phyloP scores from a whole-genome alignment of 139 green algal genomes.

The Haematococcus lacustris region DNA sequence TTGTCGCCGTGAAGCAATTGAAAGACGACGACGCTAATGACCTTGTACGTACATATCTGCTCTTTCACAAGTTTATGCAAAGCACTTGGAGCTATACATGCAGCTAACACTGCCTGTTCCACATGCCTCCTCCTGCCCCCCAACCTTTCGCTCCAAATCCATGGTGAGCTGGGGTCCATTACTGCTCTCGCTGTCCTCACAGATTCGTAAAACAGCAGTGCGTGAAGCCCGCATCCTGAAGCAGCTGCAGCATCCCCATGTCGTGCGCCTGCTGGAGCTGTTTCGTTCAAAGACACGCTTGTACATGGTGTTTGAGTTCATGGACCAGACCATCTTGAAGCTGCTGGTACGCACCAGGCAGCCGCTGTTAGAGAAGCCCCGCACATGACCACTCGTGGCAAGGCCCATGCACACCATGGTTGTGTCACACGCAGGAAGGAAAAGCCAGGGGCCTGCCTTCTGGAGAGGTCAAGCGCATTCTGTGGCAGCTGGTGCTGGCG shows the following conservation, averaged over 20 bases:
- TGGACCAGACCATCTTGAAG: conserved; percentile 1
- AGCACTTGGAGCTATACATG: too few species aligned
- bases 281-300: conserved; percentile 1
- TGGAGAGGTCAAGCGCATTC: conserved; percentile 1
- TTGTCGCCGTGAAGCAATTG: conserved; percentile 4
- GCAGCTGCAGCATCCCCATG: conserved; percentile 8
- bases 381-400: too few species aligned
- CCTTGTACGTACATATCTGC: too few species aligned
- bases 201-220: conserved; percentile 6
- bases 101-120: too few species aligned
- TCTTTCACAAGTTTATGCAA: too few species aligned
- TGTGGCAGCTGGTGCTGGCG: conserved; percentile 8
- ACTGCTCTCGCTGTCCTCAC: neutral
- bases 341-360: neutral
- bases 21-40: neutral
- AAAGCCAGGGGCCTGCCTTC: neutral
- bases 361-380: too few species aligned
- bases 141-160: neutral
- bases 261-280: conserved; percentile 2
- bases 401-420: too few species aligned
- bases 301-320: conserved; percentile 9
- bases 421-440: neutral
- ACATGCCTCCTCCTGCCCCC: too few species aligned
- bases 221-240: conserved; percentile 7
- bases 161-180: too few species aligned